These are phyloP conservation scores for Alternaria brassicicola DNA, from an alignment of 2,329 filamentous ascomycete genomes.

Conservation along the genomic window DNA sequence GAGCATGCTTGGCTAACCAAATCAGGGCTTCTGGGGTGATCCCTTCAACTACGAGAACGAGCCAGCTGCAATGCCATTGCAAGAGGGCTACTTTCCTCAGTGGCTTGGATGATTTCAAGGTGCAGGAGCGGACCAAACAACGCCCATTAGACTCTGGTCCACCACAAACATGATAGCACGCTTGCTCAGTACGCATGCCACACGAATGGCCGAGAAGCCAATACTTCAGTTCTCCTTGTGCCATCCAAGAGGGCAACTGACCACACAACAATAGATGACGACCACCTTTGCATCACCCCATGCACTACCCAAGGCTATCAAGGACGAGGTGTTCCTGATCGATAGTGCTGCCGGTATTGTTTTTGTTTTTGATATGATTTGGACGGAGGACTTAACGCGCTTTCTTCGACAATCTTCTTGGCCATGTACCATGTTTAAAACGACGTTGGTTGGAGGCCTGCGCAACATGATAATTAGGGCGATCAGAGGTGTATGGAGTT, in stretches of 20 bases:
- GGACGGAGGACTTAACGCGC: not conserved
- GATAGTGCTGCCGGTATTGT: not conserved
- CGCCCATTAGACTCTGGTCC: not conserved
- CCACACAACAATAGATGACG: not conserved
- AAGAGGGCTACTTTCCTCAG: constrained; percentile 28
- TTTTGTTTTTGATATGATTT: not conserved
- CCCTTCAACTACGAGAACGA: constrained; percentile 45
- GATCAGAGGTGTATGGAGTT: not conserved
- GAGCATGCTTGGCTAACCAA: constrained; percentile 13
- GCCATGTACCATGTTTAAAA: not conserved
- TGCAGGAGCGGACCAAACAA: not conserved
- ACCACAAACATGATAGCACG: not conserved
- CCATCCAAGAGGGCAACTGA: not conserved
- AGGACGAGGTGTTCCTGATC: not conserved
- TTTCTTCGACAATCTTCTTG: not conserved
- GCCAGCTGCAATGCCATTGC: constrained; percentile 25
- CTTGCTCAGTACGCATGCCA: not conserved
- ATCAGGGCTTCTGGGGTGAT: constrained; percentile 47
- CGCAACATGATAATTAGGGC: not conserved
- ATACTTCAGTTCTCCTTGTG: not conserved
- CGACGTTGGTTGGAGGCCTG: not conserved
- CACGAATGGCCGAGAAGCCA: not conserved
- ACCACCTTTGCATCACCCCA: not conserved
- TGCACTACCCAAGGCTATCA: not conserved
- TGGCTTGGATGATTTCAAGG: constrained; percentile 22